These are phyloP conservation scores for Polysphondylium violaceum DNA, from an alignment of 78 protist genomes.

Conservation along the genomic window DNA sequence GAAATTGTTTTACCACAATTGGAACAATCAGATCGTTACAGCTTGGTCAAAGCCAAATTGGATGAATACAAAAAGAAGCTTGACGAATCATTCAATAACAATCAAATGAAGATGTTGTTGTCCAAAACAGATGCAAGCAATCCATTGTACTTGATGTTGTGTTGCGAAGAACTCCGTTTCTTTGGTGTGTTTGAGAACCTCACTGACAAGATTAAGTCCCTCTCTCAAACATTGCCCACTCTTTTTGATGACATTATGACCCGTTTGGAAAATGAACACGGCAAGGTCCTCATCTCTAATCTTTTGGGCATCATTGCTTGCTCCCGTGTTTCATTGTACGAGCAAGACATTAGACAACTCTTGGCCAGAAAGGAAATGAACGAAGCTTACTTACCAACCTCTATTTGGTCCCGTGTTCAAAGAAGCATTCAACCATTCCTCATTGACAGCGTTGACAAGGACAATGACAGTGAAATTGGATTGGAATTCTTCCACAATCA, in stretches of 20 bases:
- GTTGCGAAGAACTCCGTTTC: constrained; percentile 77
- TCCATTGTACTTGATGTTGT: constrained; percentile 78
- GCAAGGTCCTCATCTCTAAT: constrained; percentile 16
- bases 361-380: constrained; percentile 22
- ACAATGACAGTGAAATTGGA: background rate
- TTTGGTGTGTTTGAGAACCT: constrained; percentile 82
- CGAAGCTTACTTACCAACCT: constrained; percentile 50
- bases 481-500: constrained; percentile 81
- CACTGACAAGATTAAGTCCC: constrained; percentile 41
- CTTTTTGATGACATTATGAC: constrained; percentile 66
- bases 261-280: constrained; percentile 82
- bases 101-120: constrained; percentile 70
- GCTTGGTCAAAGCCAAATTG: constrained; percentile 36
- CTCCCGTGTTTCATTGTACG: constrained; percentile 65
- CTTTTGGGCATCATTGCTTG: constrained; percentile 62
- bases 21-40: constrained; percentile 41
- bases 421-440: constrained; percentile 33
- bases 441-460: background rate
- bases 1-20: constrained; percentile 45
- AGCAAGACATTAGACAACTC: constrained; percentile 14
- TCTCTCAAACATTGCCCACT: constrained; percentile 54
- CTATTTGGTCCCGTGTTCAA: constrained; percentile 55
- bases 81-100: constrained; percentile 74
- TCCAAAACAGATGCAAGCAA: constrained; percentile 66
- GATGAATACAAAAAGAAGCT: constrained; percentile 81